Evolutionary conservation across 805 yeast species (phyloP).

Genomic region (Grigorovia yakushimaensis): DNA sequence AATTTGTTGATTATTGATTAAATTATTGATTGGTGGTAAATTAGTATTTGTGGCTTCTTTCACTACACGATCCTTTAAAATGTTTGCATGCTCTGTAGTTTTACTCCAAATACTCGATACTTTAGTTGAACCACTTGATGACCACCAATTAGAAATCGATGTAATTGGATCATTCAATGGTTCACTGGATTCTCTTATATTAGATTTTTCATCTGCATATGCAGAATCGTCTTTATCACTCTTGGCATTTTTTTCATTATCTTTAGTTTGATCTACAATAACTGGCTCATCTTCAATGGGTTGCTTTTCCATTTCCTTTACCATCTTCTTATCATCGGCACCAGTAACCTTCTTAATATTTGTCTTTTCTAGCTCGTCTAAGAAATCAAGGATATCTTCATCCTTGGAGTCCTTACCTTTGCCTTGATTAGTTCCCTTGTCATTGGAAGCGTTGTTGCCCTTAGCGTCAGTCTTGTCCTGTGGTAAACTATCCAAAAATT

Average conservation of each 20-base stretch:
- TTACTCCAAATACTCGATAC: conserved; percentile 59
- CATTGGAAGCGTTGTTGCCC: conserved; percentile 28
- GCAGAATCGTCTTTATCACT: conserved; percentile 17
- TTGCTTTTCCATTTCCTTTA: conserved; percentile 8
- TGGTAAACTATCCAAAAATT: conserved; percentile 71
- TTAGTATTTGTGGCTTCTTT: conserved; percentile 26
- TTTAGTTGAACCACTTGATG: conserved; percentile 53
- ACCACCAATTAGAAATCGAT: conserved; percentile 68
- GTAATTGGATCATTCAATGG: conserved; percentile 49
- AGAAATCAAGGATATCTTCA: conserved; percentile 34
- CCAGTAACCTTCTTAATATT: conserved; percentile 29
- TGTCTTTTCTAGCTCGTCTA: conserved; percentile 62
- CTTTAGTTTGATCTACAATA: conserved; percentile 9
- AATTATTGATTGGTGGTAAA: conserved; percentile 7
- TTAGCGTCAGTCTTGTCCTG: conserved; percentile 32
- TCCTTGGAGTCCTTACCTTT: conserved; percentile 19
- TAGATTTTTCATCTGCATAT: conserved; percentile 6
- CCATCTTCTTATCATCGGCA: conserved; percentile 8
- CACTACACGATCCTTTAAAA: conserved; percentile 29
- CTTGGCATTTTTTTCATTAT: conserved; percentile 11
- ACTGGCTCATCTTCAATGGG: conserved; percentile 16
- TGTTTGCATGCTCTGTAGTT: conserved; percentile 40
- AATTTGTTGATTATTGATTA: conserved; percentile 17
- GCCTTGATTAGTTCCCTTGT: conserved; percentile 8
- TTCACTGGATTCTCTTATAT: background rate